These are phyloP conservation scores for Leishmania lainsoni DNA, from an alignment of 208 protist species.

Conservation along the genomic window DNA sequence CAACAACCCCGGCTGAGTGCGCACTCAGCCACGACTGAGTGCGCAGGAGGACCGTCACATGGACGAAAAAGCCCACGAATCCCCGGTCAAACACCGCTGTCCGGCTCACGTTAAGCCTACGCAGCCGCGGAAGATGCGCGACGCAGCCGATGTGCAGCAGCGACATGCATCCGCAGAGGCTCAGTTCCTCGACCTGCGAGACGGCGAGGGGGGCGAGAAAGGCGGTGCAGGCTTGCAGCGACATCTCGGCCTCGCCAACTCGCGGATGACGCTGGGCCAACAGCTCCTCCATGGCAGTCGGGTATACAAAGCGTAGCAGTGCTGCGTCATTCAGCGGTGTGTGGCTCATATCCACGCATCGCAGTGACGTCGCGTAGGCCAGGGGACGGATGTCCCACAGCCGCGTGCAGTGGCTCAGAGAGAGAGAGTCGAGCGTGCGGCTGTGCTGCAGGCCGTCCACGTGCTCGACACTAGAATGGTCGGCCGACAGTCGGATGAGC, in stretches of 20 bases:
- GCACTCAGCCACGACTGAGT: background rate
- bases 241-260: background rate
- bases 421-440: conserved; percentile 8
- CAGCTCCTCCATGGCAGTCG: conserved; percentile 2
- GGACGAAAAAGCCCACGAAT: conserved; percentile 23
- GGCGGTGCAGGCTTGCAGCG: background rate
- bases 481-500: conserved; percentile 15
- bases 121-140: conserved; percentile 29
- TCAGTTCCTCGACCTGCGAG: conserved; percentile 24
- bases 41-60: conserved; percentile 1
- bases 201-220: background rate
- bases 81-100: conserved; percentile 27
- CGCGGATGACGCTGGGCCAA: background rate
- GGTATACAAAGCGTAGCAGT: conserved; percentile 32
- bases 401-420: conserved; percentile 21
- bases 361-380: conserved; percentile 13
- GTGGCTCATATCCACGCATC: conserved; percentile 17
- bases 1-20: background rate
- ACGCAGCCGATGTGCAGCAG: conserved; percentile 31
- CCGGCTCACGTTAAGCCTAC: conserved; percentile 8
- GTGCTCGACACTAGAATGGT: conserved; percentile 13
- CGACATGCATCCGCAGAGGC: conserved; percentile 20
- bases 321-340: conserved; percentile 22
- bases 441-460: conserved; percentile 30
- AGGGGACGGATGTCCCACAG: conserved; percentile 25